Percentiles rank a stretch among this genome's conserved stretches.
Evolutionary conservation across 2,329 filamentous ascomycete species (phyloP).

Genomic region (Plectosphaerella plurivora): DNA sequence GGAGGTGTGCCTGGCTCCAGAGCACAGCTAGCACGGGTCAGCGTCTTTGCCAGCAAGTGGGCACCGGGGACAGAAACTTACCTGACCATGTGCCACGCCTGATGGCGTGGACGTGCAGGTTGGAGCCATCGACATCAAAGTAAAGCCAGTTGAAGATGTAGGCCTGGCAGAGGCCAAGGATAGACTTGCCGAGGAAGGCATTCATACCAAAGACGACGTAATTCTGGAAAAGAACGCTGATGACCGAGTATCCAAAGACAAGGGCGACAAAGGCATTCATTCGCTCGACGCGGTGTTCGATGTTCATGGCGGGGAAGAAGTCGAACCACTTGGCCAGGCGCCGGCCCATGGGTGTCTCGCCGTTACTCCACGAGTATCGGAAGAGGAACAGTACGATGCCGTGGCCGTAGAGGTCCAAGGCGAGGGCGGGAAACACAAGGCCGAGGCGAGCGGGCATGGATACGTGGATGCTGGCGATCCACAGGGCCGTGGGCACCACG

Average conservation of each 20-base stretch:
- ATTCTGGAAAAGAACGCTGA: conserved; percentile 57
- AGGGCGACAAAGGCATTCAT: conserved; percentile 61
- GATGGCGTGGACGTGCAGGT: conserved; percentile 57
- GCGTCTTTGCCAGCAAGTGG: conserved; percentile 18
- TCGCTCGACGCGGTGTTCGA: conserved; percentile 61
- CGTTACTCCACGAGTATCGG: conserved; percentile 17
- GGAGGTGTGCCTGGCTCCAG: conserved; percentile 54
- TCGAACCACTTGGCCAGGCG: conserved; percentile 40
- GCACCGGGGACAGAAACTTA: neutral
- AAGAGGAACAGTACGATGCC: conserved; percentile 36
- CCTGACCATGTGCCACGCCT: conserved; percentile 34
- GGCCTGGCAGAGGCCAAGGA: conserved; percentile 52
- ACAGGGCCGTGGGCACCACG: conserved; percentile 45
- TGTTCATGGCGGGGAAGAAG: conserved; percentile 58
- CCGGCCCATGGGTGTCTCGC: conserved; percentile 15
- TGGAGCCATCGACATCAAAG: conserved; percentile 56
- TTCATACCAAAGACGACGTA: conserved; percentile 46
- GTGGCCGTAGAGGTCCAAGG: conserved; percentile 46
- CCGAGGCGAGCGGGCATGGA: conserved; percentile 49
- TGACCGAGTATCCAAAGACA: conserved; percentile 61
- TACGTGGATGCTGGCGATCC: conserved; percentile 57
- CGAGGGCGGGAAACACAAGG: conserved; percentile 51
- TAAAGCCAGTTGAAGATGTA: conserved; percentile 61
- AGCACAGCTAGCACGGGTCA: conserved; percentile 26
- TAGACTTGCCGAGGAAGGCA: conserved; percentile 58